Evolutionary conservation across 2,329 filamentous ascomycete genomes (phyloP), one percentile per base, ranked within the genome.

Genomic region (Alternaria alternata): DNA sequence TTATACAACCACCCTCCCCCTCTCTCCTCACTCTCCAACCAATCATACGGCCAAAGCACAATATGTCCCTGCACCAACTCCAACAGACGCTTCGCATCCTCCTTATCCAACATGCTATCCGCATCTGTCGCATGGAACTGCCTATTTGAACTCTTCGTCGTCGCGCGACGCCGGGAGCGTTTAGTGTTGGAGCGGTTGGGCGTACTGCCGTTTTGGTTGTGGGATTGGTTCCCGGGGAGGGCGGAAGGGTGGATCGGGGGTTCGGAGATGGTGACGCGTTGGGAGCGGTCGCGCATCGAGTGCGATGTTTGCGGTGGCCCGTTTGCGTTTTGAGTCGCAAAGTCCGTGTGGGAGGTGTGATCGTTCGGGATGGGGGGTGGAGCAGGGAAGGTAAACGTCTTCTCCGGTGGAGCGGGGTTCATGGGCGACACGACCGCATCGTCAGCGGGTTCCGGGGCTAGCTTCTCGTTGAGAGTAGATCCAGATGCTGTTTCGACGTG

Each of bases 1-100:
- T 94, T 93, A 80, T 97, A 98, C 64, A 97, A 86, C 95, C 95
- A 99, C 75, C 97, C 96, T 57, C 93, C 92, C 67, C 93, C 94
- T 73, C 89, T 88, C 82, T 98, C 95, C 81, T 98, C 95, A 57
- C 90, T 91, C 70, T 91, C 87, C 1, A 80, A 61, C 87, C 96
- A 99, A 73, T 99, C 93, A 79, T 98, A 97, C 6, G 95, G 95
- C 83, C 96, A 99, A 65, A 92, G 83, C 26, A 99, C 94, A 53
- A 99, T 79, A 75, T 94, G 89, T 1, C 95, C 95, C 78, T 98
- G 94, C 26, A 95, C 86, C 81, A 95, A 81, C 64, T 88, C 87
- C 67, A 97, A 82, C 67, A 98, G 80, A 69, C 92, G 90, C 75
- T 96, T 94, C 1, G 93, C 92, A 67, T 96, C 92, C 6, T 86